Conservation (phyloP, 495 filamentous ascomycete genomes). For the Aspergillus mulundensis region DNA sequence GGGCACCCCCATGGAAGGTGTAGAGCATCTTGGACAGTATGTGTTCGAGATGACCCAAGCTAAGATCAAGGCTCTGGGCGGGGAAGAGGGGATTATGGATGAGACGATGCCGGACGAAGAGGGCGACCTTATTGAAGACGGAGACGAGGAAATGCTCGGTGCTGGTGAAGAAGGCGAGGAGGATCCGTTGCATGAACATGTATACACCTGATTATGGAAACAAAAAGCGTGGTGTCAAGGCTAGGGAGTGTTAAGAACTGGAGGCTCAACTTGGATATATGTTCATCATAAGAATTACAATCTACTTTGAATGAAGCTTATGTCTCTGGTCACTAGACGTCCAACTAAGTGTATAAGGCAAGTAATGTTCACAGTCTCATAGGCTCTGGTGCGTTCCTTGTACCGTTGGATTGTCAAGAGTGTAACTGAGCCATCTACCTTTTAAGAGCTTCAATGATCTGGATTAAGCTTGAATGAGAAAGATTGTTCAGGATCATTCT, state of each 20-base stretch:
- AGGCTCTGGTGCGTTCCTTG: too few relatives aligned
- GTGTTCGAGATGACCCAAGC: slow-evolving; percentile 95
- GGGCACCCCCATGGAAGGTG: slow-evolving; percentile 70
- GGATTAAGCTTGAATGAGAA: too few relatives aligned
- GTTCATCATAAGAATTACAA: background rate
- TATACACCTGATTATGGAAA: slow-evolving; percentile 4
- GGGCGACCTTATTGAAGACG: slow-evolving; percentile 43
- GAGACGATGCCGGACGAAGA: slow-evolving; percentile 37
- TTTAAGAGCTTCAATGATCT: too few relatives aligned
- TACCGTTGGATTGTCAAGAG: too few relatives aligned
- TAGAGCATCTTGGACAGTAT: slow-evolving; percentile 95
- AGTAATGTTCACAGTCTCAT: too few relatives aligned
- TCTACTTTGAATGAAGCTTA: background rate
- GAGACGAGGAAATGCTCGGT: slow-evolving; percentile 38
- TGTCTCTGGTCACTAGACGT: background rate
- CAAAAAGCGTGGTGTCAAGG: background rate
- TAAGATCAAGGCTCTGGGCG: slow-evolving; percentile 62
- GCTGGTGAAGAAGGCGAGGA: slow-evolving; percentile 33
- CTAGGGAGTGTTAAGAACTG: background rate
- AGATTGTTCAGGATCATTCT: too few relatives aligned
- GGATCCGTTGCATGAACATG: slow-evolving; percentile 37
- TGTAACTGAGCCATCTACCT: too few relatives aligned
- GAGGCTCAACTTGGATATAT: background rate
- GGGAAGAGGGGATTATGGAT: slow-evolving; percentile 32
- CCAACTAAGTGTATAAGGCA: too few relatives aligned